Base-by-base conservation (phyloP, 139 green algal genomes). In the Pseudopediastrum boryanum region DNA sequence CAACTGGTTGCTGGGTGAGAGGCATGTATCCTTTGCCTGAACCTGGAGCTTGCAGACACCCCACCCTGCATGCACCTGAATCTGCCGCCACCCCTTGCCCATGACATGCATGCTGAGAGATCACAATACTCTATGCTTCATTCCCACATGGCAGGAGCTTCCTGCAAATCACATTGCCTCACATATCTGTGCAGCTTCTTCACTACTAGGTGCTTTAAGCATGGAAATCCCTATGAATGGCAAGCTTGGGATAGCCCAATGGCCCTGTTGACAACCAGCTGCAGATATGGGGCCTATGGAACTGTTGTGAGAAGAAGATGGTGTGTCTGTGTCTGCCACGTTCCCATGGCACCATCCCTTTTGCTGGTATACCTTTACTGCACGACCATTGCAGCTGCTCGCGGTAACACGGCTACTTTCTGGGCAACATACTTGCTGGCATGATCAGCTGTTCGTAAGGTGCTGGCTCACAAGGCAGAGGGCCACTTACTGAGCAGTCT, bases 401-500 rank as follows among this genome's bases (percentile, higher is more conserved):
- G 38, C 43, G 42, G n/a, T 56, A 16, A 12, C 16, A 16, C 29
- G 0, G 2, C 46, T 56, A 16, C 46, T 56, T 56, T 12, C 46
- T 56, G 46, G 46, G 13, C 12, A 56, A 12, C 46, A 12, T 56
- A 16, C 46, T 56, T 12, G 16, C 16, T 12, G 25, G 23, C 13
- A 6, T 43, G 36, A 3, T 51, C 31, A 31, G 39, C 52, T 67
- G 54, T 27, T 25, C 29, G 0, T 19, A 70, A 41, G 25, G 25
- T 19, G 9, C 9, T 10, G 48, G 48, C 48, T 21, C 19, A 16
- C 48, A 21, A 58, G 48, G 48, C 6, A 44, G 31, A 63, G 64
- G 48, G 31, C 36, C 4, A 42, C 69, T 73, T 71, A 89, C 88
- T 84, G 46, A 90, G 82, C 8, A 94, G 72, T 3, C 42, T 36